Evolutionary conservation across 306 rosid genomes (phyloP).

Genomic region (Trifolium repens): DNA sequence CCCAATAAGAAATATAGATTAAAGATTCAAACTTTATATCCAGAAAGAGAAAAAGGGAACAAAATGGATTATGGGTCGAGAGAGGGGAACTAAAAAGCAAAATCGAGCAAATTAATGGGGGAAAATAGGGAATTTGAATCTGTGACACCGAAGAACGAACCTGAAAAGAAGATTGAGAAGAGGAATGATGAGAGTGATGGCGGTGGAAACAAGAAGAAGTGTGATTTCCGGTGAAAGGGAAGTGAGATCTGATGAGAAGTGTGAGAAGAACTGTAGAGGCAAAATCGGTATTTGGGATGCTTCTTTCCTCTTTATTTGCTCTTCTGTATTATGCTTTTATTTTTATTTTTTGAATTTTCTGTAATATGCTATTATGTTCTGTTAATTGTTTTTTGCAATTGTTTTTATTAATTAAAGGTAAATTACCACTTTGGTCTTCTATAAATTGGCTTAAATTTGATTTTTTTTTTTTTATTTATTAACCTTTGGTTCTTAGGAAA

Average conservation of each 20-base stretch:
- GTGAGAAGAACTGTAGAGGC: conserved; percentile 15
- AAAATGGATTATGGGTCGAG: neutral
- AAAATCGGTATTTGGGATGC: neutral
- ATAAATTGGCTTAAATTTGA: too few species aligned
- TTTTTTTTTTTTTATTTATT: too few species aligned
- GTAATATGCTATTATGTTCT: too few species aligned
- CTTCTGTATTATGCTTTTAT: neutral
- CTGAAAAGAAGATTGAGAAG: conserved; percentile 16
- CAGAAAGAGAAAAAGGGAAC: neutral
- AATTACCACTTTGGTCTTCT: too few species aligned
- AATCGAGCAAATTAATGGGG: neutral
- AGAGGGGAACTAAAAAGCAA: neutral
- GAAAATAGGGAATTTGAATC: conserved; percentile 9
- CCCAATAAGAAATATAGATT: conserved; percentile 7
- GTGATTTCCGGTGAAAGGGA: conserved; percentile 27
- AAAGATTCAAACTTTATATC: conserved; percentile 9
- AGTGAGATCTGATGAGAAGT: conserved; percentile 40
- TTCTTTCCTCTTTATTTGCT: neutral
- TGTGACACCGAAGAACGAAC: conserved; percentile 30
- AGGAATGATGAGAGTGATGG: neutral
- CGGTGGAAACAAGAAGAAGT: neutral
- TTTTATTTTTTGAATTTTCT: neutral
- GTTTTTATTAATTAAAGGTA: too few species aligned
- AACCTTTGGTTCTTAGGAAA: too few species aligned
- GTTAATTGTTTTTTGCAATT: too few species aligned